Conservation (phyloP, 257 asterid species). For the Plantago elongata region DNA sequence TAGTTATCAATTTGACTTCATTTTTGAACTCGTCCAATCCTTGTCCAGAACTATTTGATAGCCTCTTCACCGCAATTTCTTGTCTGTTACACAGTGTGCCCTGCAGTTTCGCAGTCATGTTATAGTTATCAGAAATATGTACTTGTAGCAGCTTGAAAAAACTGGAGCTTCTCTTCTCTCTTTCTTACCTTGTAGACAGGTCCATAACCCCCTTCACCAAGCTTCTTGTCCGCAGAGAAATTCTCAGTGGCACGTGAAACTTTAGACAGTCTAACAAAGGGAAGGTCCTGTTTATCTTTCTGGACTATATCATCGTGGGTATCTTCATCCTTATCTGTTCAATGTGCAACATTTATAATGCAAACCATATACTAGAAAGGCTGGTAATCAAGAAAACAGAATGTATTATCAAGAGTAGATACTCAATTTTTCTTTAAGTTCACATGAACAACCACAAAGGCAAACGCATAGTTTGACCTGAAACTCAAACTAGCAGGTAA, state of each 20-base stretch:
- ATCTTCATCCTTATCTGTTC: conserved; percentile 21
- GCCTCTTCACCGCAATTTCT: conserved; percentile 27
- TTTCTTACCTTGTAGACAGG: conserved; percentile 47
- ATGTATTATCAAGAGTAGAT: background rate
- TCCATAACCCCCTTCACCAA: conserved; percentile 63
- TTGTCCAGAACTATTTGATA: conserved; percentile 27
- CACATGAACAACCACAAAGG: conserved; percentile 21
- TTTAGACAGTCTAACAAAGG: conserved; percentile 3
- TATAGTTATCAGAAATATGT: conserved; percentile 4
- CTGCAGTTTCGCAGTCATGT: conserved; percentile 14
- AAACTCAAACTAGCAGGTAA: background rate
- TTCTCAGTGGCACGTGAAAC: conserved; percentile 39
- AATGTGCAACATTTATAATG: background rate
- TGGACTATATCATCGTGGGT: conserved; percentile 1
- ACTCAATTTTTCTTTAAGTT: background rate
- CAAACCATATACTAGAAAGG: background rate
- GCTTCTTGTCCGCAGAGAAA: conserved; percentile 38
- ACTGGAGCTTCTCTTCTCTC: background rate
- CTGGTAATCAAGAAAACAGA: background rate
- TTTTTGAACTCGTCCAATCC: conserved; percentile 25
- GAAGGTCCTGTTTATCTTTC: conserved; percentile 5
- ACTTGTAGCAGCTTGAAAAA: background rate
- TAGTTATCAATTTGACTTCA: conserved; percentile 22
- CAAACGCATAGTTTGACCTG: conserved; percentile 7
- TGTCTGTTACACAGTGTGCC: conserved; percentile 19